phyloP scores from a whole-genome alignment of 2,329 filamentous ascomycete species.

The Phaeophleospora eucalypticola region DNA sequence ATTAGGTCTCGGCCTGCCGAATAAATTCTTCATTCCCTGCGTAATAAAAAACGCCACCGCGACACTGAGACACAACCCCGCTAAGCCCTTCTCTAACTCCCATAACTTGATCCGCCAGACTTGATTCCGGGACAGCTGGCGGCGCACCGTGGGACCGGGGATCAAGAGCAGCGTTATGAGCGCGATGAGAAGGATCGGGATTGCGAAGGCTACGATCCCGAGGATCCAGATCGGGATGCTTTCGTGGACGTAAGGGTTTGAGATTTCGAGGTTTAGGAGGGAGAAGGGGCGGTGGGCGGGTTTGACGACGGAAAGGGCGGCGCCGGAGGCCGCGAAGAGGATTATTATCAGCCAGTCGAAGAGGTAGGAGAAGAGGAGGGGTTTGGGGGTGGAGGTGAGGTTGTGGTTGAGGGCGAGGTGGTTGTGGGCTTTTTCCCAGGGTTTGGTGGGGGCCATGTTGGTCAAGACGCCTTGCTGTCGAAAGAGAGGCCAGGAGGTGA shows the following conservation, averaged over 20 bases:
- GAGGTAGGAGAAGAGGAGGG: slow-evolving; percentile 61
- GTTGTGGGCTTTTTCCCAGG: not conserved
- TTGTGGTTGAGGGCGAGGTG: not conserved
- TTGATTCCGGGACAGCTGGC: slow-evolving; percentile 38
- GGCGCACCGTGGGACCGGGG: slow-evolving; percentile 61
- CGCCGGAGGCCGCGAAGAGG: slow-evolving; percentile 21
- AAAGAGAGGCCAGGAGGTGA: too few relatives aligned
- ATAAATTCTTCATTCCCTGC: slow-evolving; percentile 74
- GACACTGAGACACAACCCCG: slow-evolving; percentile 72
- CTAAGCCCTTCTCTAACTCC: slow-evolving; percentile 81
- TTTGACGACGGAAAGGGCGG: slow-evolving; percentile 51
- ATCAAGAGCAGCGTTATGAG: slow-evolving; percentile 65
- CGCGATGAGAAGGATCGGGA: slow-evolving; percentile 65
- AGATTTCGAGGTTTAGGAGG: slow-evolving; percentile 70
- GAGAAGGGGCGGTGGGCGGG: slow-evolving; percentile 70
- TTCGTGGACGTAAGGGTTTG: slow-evolving; percentile 69
- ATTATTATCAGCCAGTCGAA: slow-evolving; percentile 71
- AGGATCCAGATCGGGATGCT: slow-evolving; percentile 67
- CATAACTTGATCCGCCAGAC: slow-evolving; percentile 81
- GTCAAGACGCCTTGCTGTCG: too few relatives aligned
- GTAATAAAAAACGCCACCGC: slow-evolving; percentile 75
- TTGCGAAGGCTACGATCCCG: slow-evolving; percentile 56
- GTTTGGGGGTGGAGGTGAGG: slow-evolving; percentile 43
- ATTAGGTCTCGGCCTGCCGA: slow-evolving; percentile 63
- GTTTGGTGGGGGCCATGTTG: not conserved